Evolutionary conservation across 2,329 filamentous ascomycete species (phyloP).

Genomic region (Talaromyces sp.): DNA sequence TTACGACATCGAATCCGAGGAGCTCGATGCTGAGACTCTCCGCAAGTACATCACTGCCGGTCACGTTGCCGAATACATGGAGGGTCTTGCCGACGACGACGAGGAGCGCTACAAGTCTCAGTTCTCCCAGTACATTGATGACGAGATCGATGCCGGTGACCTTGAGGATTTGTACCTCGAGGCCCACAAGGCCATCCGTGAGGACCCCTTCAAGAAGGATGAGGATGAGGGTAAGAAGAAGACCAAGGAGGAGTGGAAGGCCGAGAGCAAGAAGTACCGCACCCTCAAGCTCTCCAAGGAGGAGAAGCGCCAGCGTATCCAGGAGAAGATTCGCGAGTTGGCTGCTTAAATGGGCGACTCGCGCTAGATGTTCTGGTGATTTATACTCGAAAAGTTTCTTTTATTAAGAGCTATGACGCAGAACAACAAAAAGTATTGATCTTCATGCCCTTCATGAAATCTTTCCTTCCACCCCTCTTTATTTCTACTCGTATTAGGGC

Average conservation of each 20-base stretch:
- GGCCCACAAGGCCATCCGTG: constrained; percentile 93
- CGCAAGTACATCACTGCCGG: constrained; percentile 99
- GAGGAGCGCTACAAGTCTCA: constrained; percentile 99
- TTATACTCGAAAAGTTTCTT: neutral
- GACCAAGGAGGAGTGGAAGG: constrained; percentile 95
- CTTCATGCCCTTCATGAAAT: neutral
- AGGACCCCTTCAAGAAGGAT: constrained; percentile 95
- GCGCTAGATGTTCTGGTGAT: constrained; percentile 11
- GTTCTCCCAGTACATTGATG: constrained; percentile 97
- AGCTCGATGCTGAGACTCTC: constrained; percentile 93
- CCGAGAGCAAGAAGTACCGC: constrained; percentile 86
- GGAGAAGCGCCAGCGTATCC: constrained; percentile 75
- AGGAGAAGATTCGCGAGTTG: constrained; percentile 86
- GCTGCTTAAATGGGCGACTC: constrained; percentile 33
- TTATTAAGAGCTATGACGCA: neutral
- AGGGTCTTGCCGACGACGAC: constrained; percentile 97
- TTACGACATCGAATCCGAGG: constrained; percentile 94
- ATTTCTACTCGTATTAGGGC: constrained; percentile 6
- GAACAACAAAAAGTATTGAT: constrained; percentile 7
- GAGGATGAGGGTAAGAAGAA: constrained; percentile 74
- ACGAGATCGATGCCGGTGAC: constrained; percentile 91
- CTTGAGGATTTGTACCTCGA: constrained; percentile 95
- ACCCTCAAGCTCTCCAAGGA: constrained; percentile 71
- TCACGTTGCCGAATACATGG: constrained; percentile 99
- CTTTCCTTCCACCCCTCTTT: neutral